phyloP scores from a whole-genome alignment of 768 basidiomycete species.

The Serendipita sp. region DNA sequence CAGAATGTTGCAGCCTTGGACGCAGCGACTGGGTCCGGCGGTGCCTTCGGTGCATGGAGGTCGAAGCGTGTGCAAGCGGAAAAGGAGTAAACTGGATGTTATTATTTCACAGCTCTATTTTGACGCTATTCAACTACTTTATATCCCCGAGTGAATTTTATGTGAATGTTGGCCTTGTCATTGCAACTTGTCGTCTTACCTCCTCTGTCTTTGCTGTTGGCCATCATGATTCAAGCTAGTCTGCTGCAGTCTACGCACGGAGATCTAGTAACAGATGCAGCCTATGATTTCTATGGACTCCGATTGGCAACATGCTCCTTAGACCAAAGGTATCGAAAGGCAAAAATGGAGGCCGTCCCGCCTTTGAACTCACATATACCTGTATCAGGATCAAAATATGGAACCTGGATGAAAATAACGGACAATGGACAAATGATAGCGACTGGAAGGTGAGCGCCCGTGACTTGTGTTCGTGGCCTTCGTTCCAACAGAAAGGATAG shows the following conservation, averaged over 20 bases:
- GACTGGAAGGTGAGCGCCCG: constrained; percentile 68
- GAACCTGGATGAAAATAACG: constrained; percentile 55
- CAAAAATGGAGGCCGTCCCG: not conserved
- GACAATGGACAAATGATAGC: constrained; percentile 63
- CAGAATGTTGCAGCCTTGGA: constrained; percentile 6
- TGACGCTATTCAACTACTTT: not conserved
- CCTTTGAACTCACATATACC: constrained; percentile 5
- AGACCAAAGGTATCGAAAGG: constrained; percentile 48
- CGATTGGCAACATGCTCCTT: constrained; percentile 66
- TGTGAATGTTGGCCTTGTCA: too few species aligned
- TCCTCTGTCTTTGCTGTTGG: not conserved
- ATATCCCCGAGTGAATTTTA: too few species aligned
- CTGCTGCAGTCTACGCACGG: constrained; percentile 63
- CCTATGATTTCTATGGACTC: constrained; percentile 83
- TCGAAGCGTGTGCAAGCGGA: not conserved
- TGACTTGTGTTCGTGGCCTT: not conserved
- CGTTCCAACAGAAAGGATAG: constrained; percentile 26
- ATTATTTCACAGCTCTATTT: too few species aligned
- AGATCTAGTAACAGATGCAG: constrained; percentile 71
- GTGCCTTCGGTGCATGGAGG: constrained; percentile 5
- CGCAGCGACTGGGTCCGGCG: not conserved
- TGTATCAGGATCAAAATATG: constrained; percentile 65
- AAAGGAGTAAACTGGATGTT: not conserved
- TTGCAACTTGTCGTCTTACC: not conserved
- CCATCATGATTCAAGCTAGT: constrained; percentile 58